These are phyloP conservation scores for Ascosphaera acerosa DNA, from an alignment of 2,329 filamentous ascomycete species.

Conservation along the genomic window DNA sequence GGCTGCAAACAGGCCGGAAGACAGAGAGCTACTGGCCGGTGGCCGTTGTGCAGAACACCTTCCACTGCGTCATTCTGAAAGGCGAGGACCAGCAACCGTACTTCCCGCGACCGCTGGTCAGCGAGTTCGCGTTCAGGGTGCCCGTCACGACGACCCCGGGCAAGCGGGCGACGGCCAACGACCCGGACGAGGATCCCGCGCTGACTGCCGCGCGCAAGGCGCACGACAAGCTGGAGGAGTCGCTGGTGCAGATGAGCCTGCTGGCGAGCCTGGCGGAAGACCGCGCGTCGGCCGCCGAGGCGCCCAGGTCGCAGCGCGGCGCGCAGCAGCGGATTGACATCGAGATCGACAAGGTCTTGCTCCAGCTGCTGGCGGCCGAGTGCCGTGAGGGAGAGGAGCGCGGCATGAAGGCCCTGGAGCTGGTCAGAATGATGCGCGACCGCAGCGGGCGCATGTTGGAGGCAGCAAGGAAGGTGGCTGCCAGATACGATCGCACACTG, in stretches of 20 bases:
- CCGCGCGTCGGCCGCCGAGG: slow-evolving; percentile 40
- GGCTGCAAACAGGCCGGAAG: slow-evolving; percentile 63
- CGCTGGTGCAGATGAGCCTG: slow-evolving; percentile 50
- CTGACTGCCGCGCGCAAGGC: slow-evolving; percentile 25
- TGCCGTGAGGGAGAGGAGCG: slow-evolving; percentile 81
- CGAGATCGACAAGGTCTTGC: slow-evolving; percentile 67
- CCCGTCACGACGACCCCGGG: slow-evolving; percentile 38
- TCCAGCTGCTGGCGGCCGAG: slow-evolving; percentile 72
- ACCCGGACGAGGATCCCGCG: slow-evolving; percentile 13
- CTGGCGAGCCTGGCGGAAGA: slow-evolving; percentile 52
- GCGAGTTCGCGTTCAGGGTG: slow-evolving; percentile 78
- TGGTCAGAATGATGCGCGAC: slow-evolving; percentile 69
- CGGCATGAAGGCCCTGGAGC: slow-evolving; percentile 82
- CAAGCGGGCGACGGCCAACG: slow-evolving; percentile 12
- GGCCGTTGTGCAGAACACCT: slow-evolving; percentile 70
- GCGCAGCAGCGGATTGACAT: slow-evolving; percentile 48
- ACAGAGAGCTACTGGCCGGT: slow-evolving; percentile 87
- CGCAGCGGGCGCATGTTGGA: slow-evolving; percentile 71
- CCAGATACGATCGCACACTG: slow-evolving; percentile 54
- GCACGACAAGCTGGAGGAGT: slow-evolving; percentile 44
- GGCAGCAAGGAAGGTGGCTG: slow-evolving; percentile 69
- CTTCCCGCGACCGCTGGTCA: slow-evolving; percentile 70
- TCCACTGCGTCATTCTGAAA: slow-evolving; percentile 98
- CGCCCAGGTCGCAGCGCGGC: slow-evolving; percentile 36
- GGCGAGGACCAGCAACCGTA: slow-evolving; percentile 81